Base-by-base conservation (phyloP, 2,329 filamentous ascomycete species). In the Claviceps arundinis region DNA sequence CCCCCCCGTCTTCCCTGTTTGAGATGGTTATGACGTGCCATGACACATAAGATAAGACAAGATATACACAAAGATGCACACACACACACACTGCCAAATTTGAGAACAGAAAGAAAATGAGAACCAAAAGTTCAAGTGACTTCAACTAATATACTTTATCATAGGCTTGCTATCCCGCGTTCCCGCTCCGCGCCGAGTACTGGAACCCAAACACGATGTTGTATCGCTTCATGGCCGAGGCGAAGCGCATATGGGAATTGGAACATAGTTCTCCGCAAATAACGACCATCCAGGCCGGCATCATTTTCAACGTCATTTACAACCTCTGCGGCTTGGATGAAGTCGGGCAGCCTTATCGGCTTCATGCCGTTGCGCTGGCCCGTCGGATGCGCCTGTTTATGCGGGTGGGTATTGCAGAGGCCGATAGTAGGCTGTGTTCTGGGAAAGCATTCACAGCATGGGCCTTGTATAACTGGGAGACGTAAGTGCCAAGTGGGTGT, bases 211-310 rank as follows among this genome's bases (percentile, higher is more conserved):
- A 60, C 1, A 69, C 58, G 1, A 56, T 69, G 0, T 45, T 54
- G 0, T 71, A 70, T 30, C 61, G 62, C 2, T 71, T 72, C 19
- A 52, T 67, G 4, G 64, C 66, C 0, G 69, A 72, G 56, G 67
- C 68, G 0, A 66, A 64, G 34, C 62, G 68, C 2, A 53, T 71
- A 3, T 68, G 68, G 65, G 66, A 71, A 17, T 50, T 68, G 0
- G 64, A 70, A 47, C 54, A 60, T 38, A 54, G 52, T 6, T 50
- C 57, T 3, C 53, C 59, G 0, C 56, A 56, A 4, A 54, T 72
- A 6, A 68, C 68, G 0, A 70, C 66, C 0, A 58, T 69, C 1
- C 68, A 71, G 47, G 64, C 69, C 1, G 65, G 63, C 0, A 58
- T 65, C 0, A 50, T 70, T 2, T 60, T 71, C 6, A 61, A 61